These are phyloP conservation scores for Vitis cinerea DNA, from an alignment of 164 flowering plant species.

Conservation along the genomic window DNA sequence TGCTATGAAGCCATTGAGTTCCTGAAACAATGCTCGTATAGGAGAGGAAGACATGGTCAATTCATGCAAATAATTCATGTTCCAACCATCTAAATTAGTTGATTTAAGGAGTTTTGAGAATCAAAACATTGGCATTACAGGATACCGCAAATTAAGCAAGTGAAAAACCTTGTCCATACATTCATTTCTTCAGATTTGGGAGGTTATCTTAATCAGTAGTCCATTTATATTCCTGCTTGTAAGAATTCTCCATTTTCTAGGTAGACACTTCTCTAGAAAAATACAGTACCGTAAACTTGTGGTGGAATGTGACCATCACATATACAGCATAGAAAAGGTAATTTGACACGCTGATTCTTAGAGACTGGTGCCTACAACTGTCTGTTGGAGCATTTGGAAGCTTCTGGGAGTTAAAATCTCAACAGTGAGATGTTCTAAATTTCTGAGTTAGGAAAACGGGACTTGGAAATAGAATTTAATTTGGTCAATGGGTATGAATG, in stretches of 20 bases:
- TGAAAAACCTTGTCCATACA: too few relatives aligned
- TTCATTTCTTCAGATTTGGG: neutral
- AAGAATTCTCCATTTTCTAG: too few relatives aligned
- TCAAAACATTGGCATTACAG: too few relatives aligned
- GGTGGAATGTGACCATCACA: too few relatives aligned
- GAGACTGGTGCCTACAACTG: neutral
- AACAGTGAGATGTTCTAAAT: neutral
- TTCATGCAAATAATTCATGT: neutral
- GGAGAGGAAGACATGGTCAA: too few relatives aligned
- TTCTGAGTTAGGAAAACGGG: too few relatives aligned
- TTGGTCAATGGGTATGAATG: too few relatives aligned
- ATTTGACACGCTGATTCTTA: too few relatives aligned
- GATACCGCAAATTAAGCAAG: neutral
- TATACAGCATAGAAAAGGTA: too few relatives aligned
- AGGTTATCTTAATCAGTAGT: neutral
- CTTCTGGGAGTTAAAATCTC: neutral
- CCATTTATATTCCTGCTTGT: neutral
- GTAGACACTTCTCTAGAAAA: too few relatives aligned
- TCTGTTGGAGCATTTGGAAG: neutral
- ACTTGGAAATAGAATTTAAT: too few relatives aligned
- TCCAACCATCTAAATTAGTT: neutral
- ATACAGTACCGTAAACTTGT: too few relatives aligned
- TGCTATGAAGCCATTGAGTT: conserved; percentile 89
- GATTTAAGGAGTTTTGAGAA: neutral
- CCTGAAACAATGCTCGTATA: conserved; percentile 38